phyloP scores from a whole-genome alignment of 2,329 filamentous ascomycete species.

The Thielaviopsis ethacetica region DNA sequence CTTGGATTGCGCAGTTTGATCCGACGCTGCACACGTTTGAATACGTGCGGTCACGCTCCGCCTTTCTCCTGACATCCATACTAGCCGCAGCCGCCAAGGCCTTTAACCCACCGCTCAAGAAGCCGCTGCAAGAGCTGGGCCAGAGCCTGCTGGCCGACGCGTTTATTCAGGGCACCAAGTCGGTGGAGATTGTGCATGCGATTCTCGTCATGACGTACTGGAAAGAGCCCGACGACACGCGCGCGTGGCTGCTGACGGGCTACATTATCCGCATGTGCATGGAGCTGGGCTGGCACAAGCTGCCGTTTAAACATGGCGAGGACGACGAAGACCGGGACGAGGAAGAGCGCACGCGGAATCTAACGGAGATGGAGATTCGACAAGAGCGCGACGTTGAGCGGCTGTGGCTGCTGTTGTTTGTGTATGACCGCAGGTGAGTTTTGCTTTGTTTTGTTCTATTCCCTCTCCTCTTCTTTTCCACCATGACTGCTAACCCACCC shows the following conservation, averaged over 20 bases:
- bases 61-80: constrained; percentile 22
- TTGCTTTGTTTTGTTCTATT: neutral
- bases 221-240: constrained; percentile 25
- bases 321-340: neutral
- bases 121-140: constrained; percentile 7
- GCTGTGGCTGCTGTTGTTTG: constrained; percentile 23
- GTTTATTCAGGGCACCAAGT: constrained; percentile 21
- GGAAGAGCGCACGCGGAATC: neutral
- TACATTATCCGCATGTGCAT: constrained; percentile 25
- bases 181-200: constrained; percentile 23
- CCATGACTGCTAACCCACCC: too few relatives aligned
- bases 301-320: constrained; percentile 12
- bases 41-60: constrained; percentile 20
- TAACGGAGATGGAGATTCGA: constrained; percentile 14
- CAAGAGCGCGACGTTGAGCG: constrained; percentile 21
- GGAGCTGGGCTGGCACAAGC: constrained; percentile 22
- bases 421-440: constrained; percentile 23
- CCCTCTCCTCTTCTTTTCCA: neutral
- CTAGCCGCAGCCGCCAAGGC: constrained; percentile 22
- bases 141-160: constrained; percentile 18
- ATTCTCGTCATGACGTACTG: constrained; percentile 25
- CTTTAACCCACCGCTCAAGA: constrained; percentile 20
- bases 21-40: constrained; percentile 22
- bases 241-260: constrained; percentile 24
- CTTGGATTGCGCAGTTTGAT: constrained; percentile 25